These are phyloP conservation scores for Globisporangium carolinianum DNA, from an alignment of 352 stramenopile species.

Conservation along the genomic window DNA sequence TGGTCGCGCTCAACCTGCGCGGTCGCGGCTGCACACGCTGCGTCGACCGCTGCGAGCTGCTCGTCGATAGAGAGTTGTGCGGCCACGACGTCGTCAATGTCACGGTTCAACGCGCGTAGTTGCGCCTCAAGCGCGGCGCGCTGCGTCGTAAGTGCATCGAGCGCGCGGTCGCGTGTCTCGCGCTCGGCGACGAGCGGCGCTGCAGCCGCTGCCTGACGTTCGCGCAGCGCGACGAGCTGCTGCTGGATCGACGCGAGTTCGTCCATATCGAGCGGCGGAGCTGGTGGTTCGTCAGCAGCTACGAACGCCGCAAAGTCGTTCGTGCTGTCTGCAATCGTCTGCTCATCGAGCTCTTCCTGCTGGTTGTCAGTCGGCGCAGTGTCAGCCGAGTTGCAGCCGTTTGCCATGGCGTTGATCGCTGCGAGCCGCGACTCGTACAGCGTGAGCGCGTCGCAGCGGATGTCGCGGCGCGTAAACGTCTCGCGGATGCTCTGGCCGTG, in stretches of 20 bases:
- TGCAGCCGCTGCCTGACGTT: constrained; percentile 29
- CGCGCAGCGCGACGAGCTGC: constrained; percentile 27
- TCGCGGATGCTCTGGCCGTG: constrained; percentile 69
- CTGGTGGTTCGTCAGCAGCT: constrained; percentile 5
- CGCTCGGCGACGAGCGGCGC: constrained; percentile 26
- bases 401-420: constrained; percentile 27
- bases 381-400: neutral
- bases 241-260: constrained; percentile 31
- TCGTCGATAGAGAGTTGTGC: constrained; percentile 38
- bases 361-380: constrained; percentile 2
- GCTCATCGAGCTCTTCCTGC: constrained; percentile 9
- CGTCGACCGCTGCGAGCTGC: constrained; percentile 36
- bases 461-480: constrained; percentile 67
- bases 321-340: neutral
- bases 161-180: constrained; percentile 7
- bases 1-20: constrained; percentile 42
- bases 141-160: constrained; percentile 28
- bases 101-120: constrained; percentile 32
- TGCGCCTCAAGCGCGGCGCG: constrained; percentile 51
- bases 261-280: constrained; percentile 17
- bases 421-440: constrained; percentile 41
- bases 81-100: constrained; percentile 34
- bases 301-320: neutral
- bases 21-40: constrained; percentile 36
- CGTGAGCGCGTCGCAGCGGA: constrained; percentile 57